Base-by-base conservation (phyloP, 176 grass and related monocot genomes). In the Eragrostis nindensis region DNA sequence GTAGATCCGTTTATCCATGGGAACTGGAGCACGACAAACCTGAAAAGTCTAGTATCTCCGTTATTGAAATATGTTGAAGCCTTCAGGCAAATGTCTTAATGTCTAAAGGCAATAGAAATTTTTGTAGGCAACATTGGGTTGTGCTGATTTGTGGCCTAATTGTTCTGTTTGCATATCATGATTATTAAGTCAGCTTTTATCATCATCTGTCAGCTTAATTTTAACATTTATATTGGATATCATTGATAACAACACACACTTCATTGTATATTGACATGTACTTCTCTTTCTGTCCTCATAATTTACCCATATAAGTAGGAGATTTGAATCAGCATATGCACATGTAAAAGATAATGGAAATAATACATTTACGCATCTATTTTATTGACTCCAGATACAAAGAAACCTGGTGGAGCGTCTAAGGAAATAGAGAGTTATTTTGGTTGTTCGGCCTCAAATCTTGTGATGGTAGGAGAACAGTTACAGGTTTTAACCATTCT, bases 381-480 rank as follows among this genome's bases (percentile, higher is more conserved):
- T 83, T 25, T 86, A 11, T 81, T 85, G 8, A n/a, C 79, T 82
- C 43, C 77, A 98, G 95, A 91, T 83, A 45, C 65, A 65, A 98
- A 98, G 75, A 98, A 98, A 66, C 95, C 95, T 86, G 82, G 75
- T 86, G 95, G 92, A 69, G 68, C 86, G 76, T 90, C 86, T 86
- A 88, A 91, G 84, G 95, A 98, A 84, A 95, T 98, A 62, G 95
- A 98, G 86, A 93, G 60, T 74, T 95, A 91, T 73, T 98, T 98
- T 89, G 86, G 88, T 84, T 98, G 95, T 84, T 83, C 92, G 27
- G 77, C 92, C 55, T 93, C 90, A 49, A 73, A 78, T 68, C 90
- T 98, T 88, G 84, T 98, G 55, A 70, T 98, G 90, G 95, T 98
- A 81, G 76, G 83, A 55, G 29, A 21, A 57, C 64, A 75, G 18